Base-by-base conservation (phyloP, 768 basidiomycete species). In the Dentipellis fragilis region DNA sequence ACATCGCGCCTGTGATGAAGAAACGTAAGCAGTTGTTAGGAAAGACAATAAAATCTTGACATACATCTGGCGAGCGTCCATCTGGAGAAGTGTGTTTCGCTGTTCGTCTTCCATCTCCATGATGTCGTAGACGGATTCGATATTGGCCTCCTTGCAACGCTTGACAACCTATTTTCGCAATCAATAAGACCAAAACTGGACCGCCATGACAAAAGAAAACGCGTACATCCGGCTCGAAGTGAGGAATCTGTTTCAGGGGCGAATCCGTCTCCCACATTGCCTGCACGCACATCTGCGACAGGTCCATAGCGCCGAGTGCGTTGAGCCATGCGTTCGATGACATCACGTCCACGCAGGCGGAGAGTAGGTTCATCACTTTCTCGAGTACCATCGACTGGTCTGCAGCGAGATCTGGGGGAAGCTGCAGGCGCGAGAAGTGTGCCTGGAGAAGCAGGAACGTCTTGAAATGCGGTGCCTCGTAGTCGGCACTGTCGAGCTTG, bases 221-320 rank as follows among this genome's bases (percentile, higher is more conserved):
- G 38, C 77, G 54, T 63, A 94, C 90, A 53, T 95, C 91, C 6
- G 83, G 71, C 62, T 95, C 92, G 70, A 98, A 99, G 70, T 96
- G 93, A 10, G 96, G 96, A 45, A 99, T 87, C 68, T 99, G 95
- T 66, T 89, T 93, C 62, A 98, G 71, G 0, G 94, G 93, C 38
- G 90, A 93, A 69, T 99, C 96, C 10, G 84, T 87, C 66, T 99
- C 95, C 96, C 96, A 98, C 71, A 95, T 84, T 0, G 89, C 93
- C 68, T 98, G 96, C 4, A 97, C 91, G 69, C 92, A 94, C 95
- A 98, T 98, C 69, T 98, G 96, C 9, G 90, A 90, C 49, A 98
- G 71, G 69, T 99, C 95, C 96, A 98, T 98, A 0, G 94, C 94
- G 35, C 93, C 89, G 21, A 97, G 72, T 0, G 95, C 96, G 64